Percentiles rank a stretch among this genome's conserved stretches.
These are phyloP conservation scores for Leccinum variicolor DNA, from an alignment of 768 basidiomycete species.

Conservation along the genomic window DNA sequence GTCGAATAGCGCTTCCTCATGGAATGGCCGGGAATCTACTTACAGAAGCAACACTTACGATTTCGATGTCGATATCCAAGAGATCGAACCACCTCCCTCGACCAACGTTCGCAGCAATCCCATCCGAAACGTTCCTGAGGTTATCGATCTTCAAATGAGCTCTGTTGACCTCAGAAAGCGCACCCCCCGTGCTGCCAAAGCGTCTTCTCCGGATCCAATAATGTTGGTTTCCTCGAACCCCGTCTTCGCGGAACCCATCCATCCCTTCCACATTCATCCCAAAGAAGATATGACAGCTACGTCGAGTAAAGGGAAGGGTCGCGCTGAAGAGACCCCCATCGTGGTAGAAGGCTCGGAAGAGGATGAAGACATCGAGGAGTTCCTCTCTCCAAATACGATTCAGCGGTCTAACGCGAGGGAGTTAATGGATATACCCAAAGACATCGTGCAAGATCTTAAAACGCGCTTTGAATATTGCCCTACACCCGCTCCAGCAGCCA, in stretches of 20 bases:
- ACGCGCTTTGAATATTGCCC: conserved; percentile 5
- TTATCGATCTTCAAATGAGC: conserved; percentile 13
- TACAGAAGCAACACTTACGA: background rate
- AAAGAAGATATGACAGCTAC: background rate
- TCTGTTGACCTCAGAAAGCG: conserved; percentile 24
- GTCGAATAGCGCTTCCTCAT: background rate
- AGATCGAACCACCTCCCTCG: conserved; percentile 3
- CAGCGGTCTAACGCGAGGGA: background rate
- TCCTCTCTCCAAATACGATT: conserved; percentile 1
- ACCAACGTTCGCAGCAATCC: background rate
- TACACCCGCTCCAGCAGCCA: conserved; percentile 3
- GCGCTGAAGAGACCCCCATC: conserved; percentile 8
- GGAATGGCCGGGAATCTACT: background rate
- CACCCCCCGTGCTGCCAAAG: conserved; percentile 9
- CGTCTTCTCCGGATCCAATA: conserved; percentile 28
- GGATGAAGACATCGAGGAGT: conserved; percentile 22
- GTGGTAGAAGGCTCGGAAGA: conserved; percentile 24
- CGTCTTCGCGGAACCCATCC: background rate
- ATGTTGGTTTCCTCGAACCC: background rate
- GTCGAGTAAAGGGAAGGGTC: conserved; percentile 24
- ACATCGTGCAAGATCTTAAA: conserved; percentile 13
- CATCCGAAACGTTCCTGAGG: conserved; percentile 15
- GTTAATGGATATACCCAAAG: conserved; percentile 14
- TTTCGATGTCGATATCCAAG: conserved; percentile 28
- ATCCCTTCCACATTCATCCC: conserved; percentile 26